phyloP scores from a whole-genome alignment of 345 rosid species.

The Arabidopsis thaliana region DNA sequence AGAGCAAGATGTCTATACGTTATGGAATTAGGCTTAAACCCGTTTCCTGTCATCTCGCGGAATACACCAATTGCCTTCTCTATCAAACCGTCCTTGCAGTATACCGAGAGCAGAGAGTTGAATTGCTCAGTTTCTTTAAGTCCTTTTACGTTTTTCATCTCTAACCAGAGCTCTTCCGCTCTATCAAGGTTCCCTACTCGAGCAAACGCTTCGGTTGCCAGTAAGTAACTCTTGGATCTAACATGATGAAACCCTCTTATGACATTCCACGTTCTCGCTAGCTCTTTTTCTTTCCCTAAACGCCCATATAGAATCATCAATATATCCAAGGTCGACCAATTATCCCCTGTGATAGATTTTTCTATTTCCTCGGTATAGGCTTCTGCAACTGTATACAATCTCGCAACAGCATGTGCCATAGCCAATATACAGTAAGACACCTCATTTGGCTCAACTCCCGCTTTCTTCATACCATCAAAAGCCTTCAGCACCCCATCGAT shows the following conservation, averaged over 20 bases:
- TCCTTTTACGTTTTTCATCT: conserved; percentile 65
- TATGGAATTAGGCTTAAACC: conserved; percentile 78
- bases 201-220: conserved; percentile 82
- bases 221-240: conserved; percentile 63
- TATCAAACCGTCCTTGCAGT: conserved; percentile 64
- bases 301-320: conserved; percentile 75
- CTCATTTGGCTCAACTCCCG: conserved; percentile 75
- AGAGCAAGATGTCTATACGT: conserved; percentile 83
- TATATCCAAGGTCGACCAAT: conserved; percentile 90
- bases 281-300: conserved; percentile 65
- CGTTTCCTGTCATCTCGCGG: conserved; percentile 62
- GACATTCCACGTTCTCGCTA: conserved; percentile 66
- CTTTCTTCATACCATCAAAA: conserved; percentile 66
- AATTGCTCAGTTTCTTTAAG: conserved; percentile 72
- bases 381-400: conserved; percentile 74
- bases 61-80: conserved; percentile 66
- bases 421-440: conserved; percentile 84
- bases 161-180: conserved; percentile 86
- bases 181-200: conserved; percentile 57
- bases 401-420: conserved; percentile 87
- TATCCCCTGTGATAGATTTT: conserved; percentile 66
- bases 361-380: conserved; percentile 79
- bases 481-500: conserved; percentile 69
- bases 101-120: conserved; percentile 77
- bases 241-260: conserved; percentile 65